Conservation (phyloP, 352 stramenopile genomes). For the Phytopythium ostracodes region DNA sequence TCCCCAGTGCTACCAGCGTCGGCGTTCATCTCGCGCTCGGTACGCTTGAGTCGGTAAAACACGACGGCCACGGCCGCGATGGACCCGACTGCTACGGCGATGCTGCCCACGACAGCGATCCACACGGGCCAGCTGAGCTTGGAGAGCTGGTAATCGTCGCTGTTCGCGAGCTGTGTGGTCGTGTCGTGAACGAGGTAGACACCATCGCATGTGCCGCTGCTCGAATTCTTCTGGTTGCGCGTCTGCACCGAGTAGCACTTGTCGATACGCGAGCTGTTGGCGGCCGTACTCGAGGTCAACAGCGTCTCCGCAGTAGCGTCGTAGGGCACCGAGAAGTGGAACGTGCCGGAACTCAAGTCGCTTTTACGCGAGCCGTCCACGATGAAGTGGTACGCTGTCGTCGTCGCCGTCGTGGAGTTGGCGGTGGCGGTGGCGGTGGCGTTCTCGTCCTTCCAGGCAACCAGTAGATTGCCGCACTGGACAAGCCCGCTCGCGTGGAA, state of each 20-base stretch:
- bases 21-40: conserved; percentile 13
- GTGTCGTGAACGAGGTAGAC: conserved; percentile 69
- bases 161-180: conserved; percentile 46
- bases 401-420: conserved; percentile 10
- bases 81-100: conserved; percentile 41
- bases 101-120: conserved; percentile 51
- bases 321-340: conserved; percentile 49
- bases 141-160: conserved; percentile 55
- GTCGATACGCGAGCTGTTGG: conserved; percentile 38
- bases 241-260: conserved; percentile 72
- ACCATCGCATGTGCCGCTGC: conserved; percentile 42
- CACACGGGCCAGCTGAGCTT: conserved; percentile 47
- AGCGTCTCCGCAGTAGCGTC: conserved; percentile 17
- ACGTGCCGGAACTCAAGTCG: conserved; percentile 63
- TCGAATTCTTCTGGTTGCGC: conserved; percentile 48
- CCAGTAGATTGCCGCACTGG: conserved; percentile 60
- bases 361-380: conserved; percentile 62
- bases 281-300: conserved; percentile 16
- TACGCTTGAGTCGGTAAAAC: conserved; percentile 38
- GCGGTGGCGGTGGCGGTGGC: conserved; percentile 14
- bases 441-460: conserved; percentile 58
- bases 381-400: conserved; percentile 57
- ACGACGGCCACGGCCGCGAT: conserved; percentile 46
- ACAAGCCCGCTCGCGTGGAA: conserved; percentile 65
- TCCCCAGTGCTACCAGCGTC: conserved; percentile 27